These are phyloP conservation scores for Ophiostoma ulmi DNA, from an alignment of 2,329 filamentous ascomycete genomes.

Conservation along the genomic window DNA sequence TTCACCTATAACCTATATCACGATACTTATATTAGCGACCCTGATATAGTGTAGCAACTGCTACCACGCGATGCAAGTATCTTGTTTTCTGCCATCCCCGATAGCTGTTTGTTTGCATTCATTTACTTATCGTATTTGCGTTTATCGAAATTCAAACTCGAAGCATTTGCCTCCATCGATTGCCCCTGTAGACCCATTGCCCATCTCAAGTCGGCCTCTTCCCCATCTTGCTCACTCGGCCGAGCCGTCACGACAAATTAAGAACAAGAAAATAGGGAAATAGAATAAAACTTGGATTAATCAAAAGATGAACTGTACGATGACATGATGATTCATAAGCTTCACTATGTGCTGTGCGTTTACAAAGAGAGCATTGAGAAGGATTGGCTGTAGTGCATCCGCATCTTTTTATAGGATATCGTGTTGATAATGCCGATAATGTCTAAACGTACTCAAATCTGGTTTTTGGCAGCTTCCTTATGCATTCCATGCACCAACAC, in stretches of 20 bases:
- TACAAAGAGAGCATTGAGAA: not conserved
- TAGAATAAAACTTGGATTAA: not conserved
- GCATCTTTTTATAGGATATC: slow-evolving; percentile 1
- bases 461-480: not conserved
- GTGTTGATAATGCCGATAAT: not conserved
- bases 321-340: not conserved
- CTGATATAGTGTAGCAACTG: slow-evolving; percentile 9
- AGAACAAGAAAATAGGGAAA: not conserved
- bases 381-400: not conserved
- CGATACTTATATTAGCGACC: not conserved
- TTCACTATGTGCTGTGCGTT: not conserved
- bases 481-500: not conserved
- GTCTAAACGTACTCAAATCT: not conserved
- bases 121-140: too few species aligned
- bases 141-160: not conserved
- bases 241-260: not conserved
- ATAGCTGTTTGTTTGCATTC: not conserved
- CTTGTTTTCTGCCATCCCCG: slow-evolving; percentile 2
- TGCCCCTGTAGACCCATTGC: not conserved
- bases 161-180: not conserved
- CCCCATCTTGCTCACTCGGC: slow-evolving; percentile 3
- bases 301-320: not conserved
- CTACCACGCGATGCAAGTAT: slow-evolving; percentile 5
- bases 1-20: not conserved
- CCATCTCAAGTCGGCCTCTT: not conserved